Conservation (phyloP, 495 filamentous ascomycete species). For the Aspergillus olivimuriae region DNA sequence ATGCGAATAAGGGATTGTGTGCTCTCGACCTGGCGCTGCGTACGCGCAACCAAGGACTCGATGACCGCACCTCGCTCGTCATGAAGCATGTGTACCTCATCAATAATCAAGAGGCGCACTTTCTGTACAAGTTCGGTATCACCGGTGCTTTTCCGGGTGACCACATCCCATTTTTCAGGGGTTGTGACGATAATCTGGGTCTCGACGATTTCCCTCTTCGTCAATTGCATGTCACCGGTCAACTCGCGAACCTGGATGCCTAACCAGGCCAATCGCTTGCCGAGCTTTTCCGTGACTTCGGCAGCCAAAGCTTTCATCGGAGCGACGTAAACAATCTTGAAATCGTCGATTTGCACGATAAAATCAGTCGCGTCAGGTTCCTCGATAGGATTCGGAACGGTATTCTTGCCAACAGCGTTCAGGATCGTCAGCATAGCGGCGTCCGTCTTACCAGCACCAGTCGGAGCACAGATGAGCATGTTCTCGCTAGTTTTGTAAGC, state of each 20-base stretch:
- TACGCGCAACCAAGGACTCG: slow-evolving; percentile 90
- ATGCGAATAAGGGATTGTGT: slow-evolving; percentile 96
- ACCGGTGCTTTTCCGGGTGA: slow-evolving; percentile 92
- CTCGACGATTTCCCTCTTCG: slow-evolving; percentile 88
- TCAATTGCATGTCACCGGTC: slow-evolving; percentile 98
- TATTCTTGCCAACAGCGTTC: slow-evolving; percentile 80
- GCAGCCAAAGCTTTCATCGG: slow-evolving; percentile 97
- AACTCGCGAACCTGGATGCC: slow-evolving; percentile 84
- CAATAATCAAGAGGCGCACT: slow-evolving; percentile 91
- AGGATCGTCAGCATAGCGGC: slow-evolving; percentile 95
- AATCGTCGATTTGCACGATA: slow-evolving; percentile 71
- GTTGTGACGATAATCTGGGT: slow-evolving; percentile 99
- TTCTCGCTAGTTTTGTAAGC: slow-evolving; percentile 96
- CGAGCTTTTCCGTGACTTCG: slow-evolving; percentile 91
- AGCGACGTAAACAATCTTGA: slow-evolving; percentile 97
- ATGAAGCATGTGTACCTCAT: slow-evolving; percentile 99
- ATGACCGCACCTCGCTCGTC: slow-evolving; percentile 95
- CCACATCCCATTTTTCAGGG: slow-evolving; percentile 98
- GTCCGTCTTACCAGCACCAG: slow-evolving; percentile 97
- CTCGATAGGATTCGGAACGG: slow-evolving; percentile 68
- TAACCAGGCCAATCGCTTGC: slow-evolving; percentile 90
- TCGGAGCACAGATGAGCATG: slow-evolving; percentile 97
- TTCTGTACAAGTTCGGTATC: slow-evolving; percentile 98
- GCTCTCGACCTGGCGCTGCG: slow-evolving; percentile 93
- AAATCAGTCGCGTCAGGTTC: slow-evolving; percentile 70